Percentiles rank a stretch among this genome's conserved stretches.
Conservation (phyloP, 1,284 basidiomycete genomes). For the Ganoderma lingzhi region DNA sequence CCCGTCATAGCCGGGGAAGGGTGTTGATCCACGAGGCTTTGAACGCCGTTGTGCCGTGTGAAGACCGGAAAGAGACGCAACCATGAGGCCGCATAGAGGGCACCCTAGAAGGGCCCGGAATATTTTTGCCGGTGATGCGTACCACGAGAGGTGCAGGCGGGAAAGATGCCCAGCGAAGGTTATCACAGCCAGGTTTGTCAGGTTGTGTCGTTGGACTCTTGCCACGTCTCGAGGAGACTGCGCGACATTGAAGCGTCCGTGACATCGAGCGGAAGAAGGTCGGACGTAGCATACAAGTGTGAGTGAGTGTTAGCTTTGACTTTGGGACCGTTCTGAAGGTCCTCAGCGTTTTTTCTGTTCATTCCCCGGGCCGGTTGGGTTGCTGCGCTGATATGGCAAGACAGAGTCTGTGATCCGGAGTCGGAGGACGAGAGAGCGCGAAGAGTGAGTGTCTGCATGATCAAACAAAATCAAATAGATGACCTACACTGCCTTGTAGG, state of each 20-base stretch:
- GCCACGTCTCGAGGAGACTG: background rate
- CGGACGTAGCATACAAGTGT: background rate
- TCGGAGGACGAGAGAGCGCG: background rate
- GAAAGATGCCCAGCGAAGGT: background rate
- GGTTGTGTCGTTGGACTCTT: background rate
- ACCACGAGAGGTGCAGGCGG: background rate
- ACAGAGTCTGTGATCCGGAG: slow-evolving; percentile 7
- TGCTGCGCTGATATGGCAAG: slow-evolving; percentile 20
- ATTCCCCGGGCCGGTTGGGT: slow-evolving; percentile 1
- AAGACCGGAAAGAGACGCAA: background rate
- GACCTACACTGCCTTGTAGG: slow-evolving; percentile 12
- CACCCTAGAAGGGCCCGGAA: slow-evolving; percentile 7
- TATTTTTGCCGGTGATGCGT: slow-evolving; percentile 11
- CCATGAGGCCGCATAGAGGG: slow-evolving; percentile 15
- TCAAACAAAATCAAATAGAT: slow-evolving; percentile 14
- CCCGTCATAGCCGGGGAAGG: slow-evolving; percentile 3
- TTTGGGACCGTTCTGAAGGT: background rate
- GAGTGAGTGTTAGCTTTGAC: background rate
- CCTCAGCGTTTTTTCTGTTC: background rate
- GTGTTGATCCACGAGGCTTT: slow-evolving; percentile 17
- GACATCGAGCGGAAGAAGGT: background rate
- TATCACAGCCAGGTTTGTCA: background rate
- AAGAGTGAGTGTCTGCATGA: background rate
- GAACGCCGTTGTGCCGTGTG: slow-evolving; percentile 9
- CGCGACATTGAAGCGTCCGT: background rate